Evolutionary conservation across 768 basidiomycete species (phyloP), one percentile per base, ranked within the genome.

Genomic region (Lanmaoa rubissima): DNA sequence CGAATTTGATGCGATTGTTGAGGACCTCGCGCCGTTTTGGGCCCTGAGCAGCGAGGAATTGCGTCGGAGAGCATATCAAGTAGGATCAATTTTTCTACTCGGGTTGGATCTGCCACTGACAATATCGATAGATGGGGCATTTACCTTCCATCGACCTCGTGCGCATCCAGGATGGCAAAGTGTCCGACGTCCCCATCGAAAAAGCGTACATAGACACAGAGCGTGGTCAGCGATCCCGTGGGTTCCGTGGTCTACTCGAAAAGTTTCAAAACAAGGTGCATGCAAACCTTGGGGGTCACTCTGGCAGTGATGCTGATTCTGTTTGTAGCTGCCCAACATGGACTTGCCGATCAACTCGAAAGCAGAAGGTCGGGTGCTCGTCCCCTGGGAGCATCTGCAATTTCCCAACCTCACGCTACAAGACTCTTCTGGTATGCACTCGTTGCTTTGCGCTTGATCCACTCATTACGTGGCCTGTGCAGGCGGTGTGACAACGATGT

Each of bases 341-440:
- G 90, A 97, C 64, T 86, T 99, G 61, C 85, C 97, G 0, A 85
- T 99, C 74, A 98, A 98, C 64, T 85, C 90, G 24, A 90, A 88
- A 74, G 90, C 94, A 1, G 97, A 98, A 74, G 92, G 96, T 12
- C 87, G 97, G 16, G 85, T 99, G 9, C 78, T 99, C 14, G 87
- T 96, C 5, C 90, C 94, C 41, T 97, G 94, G 94, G 94, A 96
- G 68, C 84, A 91, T 63, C 78, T 78, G n/a, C 68, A 75, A 39
- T 86, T 82, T 65, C 82, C 89, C 7, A 95, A 94, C 67, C 70
- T 86, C 46, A 90, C 93, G 0, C 42, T 31, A 13, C 72, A 74
- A 62, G 73, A 73, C 43, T 60, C 69, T 5, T 68, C 70, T 36
- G 69, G 76, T 75, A 55, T 44, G 69, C 32, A 47, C 28, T 48